These are phyloP conservation scores for Porcisia hertigi DNA, from an alignment of 208 protist genomes.

Conservation along the genomic window DNA sequence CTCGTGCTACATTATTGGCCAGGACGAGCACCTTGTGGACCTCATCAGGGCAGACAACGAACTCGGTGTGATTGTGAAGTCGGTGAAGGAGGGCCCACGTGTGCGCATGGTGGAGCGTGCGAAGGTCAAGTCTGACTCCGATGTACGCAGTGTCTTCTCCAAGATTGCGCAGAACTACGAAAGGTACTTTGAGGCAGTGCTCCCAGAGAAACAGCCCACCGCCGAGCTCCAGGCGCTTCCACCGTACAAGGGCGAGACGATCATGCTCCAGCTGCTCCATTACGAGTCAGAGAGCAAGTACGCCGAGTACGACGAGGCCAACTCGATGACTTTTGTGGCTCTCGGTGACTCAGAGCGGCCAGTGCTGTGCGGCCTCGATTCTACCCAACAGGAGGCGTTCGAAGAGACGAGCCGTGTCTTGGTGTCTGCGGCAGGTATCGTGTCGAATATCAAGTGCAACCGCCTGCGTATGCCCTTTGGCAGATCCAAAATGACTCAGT, in stretches of 20 bases:
- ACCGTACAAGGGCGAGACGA: constrained; percentile 83
- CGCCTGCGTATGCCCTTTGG: constrained; percentile 92
- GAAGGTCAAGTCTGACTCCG: constrained; percentile 47
- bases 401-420: constrained; percentile 83
- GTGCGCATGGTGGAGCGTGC: constrained; percentile 80
- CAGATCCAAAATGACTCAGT: constrained; percentile 89
- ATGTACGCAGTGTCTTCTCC: constrained; percentile 58
- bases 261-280: constrained; percentile 82
- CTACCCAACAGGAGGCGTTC: constrained; percentile 55
- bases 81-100: constrained; percentile 85
- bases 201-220: constrained; percentile 79
- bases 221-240: constrained; percentile 82
- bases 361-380: constrained; percentile 85
- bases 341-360: constrained; percentile 88
- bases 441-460: constrained; percentile 91
- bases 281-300: constrained; percentile 77
- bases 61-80: constrained; percentile 82
- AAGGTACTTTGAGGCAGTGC: constrained; percentile 71
- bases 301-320: constrained; percentile 71
- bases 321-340: constrained; percentile 84
- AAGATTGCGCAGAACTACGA: constrained; percentile 83
- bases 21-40: constrained; percentile 76
- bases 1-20: constrained; percentile 76
- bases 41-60: constrained; percentile 83
- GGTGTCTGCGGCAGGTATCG: constrained; percentile 74